Evolutionary conservation across 176 grass and related monocot species (phyloP).

Genomic region (Bolboschoenus planiculmis): DNA sequence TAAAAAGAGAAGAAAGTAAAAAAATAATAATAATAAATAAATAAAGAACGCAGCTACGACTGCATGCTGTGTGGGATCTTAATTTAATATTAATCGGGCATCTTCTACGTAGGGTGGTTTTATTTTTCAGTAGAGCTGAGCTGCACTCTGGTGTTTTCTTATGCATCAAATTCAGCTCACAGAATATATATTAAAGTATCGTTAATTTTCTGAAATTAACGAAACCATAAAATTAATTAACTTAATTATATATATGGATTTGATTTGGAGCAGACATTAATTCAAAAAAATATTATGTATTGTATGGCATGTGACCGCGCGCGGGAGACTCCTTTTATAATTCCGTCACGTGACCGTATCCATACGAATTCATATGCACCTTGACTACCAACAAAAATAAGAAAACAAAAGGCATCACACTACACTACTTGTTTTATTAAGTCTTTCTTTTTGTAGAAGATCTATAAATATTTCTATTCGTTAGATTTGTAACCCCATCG

Average conservation of each 20-base stretch:
- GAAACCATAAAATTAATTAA: background rate
- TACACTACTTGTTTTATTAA: too few species aligned
- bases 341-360: background rate
- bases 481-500: too few species aligned
- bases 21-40: too few species aligned
- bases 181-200: background rate
- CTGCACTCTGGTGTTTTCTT: background rate
- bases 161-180: background rate
- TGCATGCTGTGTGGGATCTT: too few species aligned
- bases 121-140: too few species aligned
- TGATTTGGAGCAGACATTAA: background rate
- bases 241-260: background rate
- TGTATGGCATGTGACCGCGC: background rate
- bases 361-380: background rate
- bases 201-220: background rate
- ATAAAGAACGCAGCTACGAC: too few species aligned
- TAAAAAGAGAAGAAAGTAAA: too few species aligned
- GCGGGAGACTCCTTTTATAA: background rate
- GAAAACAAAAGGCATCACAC: background rate
- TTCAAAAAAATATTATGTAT: too few species aligned
- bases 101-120: too few species aligned
- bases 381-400: background rate
- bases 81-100: too few species aligned
- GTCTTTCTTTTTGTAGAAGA: too few species aligned
- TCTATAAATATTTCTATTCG: too few species aligned